These are phyloP conservation scores for Malus hybrid DNA, from an alignment of 331 rosid genomes.

Conservation along the genomic window DNA sequence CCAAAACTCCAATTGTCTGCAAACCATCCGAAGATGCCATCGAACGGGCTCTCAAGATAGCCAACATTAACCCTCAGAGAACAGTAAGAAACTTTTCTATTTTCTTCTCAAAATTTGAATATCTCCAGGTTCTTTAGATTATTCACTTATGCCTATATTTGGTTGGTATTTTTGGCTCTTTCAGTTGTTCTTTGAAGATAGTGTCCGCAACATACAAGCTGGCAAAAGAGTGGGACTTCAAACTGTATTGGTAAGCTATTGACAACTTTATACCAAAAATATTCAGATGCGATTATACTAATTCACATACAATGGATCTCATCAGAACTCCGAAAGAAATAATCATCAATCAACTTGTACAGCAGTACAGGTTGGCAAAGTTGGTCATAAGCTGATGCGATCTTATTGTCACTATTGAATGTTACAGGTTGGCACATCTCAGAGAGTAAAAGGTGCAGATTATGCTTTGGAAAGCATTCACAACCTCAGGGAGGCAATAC, in stretches of 20 bases:
- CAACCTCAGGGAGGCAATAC: constrained; percentile 63
- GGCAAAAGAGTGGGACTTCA: constrained; percentile 73
- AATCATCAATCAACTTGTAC: no score
- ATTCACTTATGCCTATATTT: background rate
- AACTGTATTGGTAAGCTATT: constrained; percentile 65
- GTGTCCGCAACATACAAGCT: constrained; percentile 73
- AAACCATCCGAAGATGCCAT: constrained; percentile 66
- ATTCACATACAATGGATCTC: no score
- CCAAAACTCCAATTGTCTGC: constrained; percentile 74
- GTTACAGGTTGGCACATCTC: constrained; percentile 56
- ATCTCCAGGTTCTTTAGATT: background rate
- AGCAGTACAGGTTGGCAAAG: background rate
- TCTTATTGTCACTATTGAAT: background rate
- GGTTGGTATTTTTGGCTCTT: constrained; percentile 8
- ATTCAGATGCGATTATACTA: no score
- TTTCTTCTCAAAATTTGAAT: background rate
- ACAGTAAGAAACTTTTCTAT: constrained; percentile 42
- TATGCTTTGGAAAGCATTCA: constrained; percentile 83
- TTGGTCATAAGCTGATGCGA: background rate
- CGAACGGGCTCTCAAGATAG: constrained; percentile 55
- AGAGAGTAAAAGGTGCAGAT: constrained; percentile 72
- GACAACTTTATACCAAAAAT: background rate
- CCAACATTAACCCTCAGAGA: constrained; percentile 61
- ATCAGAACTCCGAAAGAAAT: no score
- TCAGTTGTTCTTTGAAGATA: constrained; percentile 82